A percentile compares a stretch with the other conserved stretches of the same genome.
These are phyloP conservation scores for Suhomyces yuchorum DNA, from an alignment of 1,139 yeast genomes.

Conservation along the genomic window DNA sequence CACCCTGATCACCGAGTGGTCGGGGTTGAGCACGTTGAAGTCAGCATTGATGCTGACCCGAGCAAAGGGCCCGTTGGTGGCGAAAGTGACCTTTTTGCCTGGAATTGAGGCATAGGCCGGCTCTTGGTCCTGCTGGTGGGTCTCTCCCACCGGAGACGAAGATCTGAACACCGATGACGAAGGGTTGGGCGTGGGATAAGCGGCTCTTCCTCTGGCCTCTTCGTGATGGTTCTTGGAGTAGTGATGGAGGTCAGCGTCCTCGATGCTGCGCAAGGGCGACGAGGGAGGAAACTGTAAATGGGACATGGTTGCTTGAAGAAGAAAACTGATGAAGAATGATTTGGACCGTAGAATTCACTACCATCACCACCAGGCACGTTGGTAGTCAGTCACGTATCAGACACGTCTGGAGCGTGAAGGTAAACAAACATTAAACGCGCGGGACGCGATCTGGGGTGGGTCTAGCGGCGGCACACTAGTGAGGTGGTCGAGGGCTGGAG, in stretches of 20 bases:
- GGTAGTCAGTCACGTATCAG: background rate
- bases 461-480: too few relatives aligned
- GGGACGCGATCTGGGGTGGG: conserved; percentile 5
- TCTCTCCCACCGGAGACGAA: conserved; percentile 40
- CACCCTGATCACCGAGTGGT: conserved; percentile 38
- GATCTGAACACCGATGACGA: conserved; percentile 54
- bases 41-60: conserved; percentile 30
- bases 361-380: background rate
- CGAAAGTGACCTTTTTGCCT: conserved; percentile 15
- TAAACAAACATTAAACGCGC: conserved; percentile 12
- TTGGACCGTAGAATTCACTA: background rate
- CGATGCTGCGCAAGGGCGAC: conserved; percentile 52
- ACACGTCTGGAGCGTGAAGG: conserved; percentile 6
- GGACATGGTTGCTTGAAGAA: conserved; percentile 16
- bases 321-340: background rate
- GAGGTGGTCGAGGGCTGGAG: conserved; percentile 6
- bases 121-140: background rate
- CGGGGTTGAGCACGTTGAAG: conserved; percentile 46
- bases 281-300: conserved; percentile 61
- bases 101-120: conserved; percentile 5
- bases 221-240: conserved; percentile 8
- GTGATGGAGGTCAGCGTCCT: conserved; percentile 27
- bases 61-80: conserved; percentile 10
- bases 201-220: conserved; percentile 26
- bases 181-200: conserved; percentile 58